Evolutionary conservation across 208 protist genomes (phyloP), one percentile per base, ranked within the genome.

Genomic region (Trichomonas gallinae): DNA sequence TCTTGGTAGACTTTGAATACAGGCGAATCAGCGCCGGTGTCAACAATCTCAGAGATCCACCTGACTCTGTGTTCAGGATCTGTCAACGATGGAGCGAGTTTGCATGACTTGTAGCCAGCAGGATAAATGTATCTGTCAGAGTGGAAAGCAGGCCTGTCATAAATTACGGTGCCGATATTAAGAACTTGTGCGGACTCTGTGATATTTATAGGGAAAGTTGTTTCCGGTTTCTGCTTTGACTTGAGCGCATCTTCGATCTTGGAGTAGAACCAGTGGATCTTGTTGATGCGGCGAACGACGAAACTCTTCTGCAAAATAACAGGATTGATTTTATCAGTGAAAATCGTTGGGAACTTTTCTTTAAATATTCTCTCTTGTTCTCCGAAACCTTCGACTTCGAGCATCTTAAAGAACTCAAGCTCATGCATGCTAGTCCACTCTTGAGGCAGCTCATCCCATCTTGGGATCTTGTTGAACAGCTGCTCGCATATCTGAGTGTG

Each of bases 101-200:
- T 48, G 13, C 40, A 93, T 13, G 44, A 34, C 15, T 38, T 48
- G 45, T 42, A 93, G 1, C 87, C 87, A 51, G 36, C 44, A 48
- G 87, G 87, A 51, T 93, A 93, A 58, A 93, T 93, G 36, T 93
- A 93, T 51, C 87, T 93, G 6, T 93, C 87, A 13, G 44, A 17
- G 26, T 93, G 87, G 36, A 51, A 93, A 38, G 26, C 40, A 51
- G 40, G 26, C 13, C 44, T 23, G 38, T 93, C 31, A 40, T 23
- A 26, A 58, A 51, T 44, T 58, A 93, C 44, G 48, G 23, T 93
- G 15, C 87, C 87, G 0, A 93, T 58, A 36, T 93, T 93, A 23
- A 51, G 40, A 51, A 93, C 9, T 38, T 23, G 26, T 38, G 87
- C 23, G 0, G 87, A 48, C 38, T 42, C 40, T 38, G 44, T 93